A percentile compares a stretch with the other conserved stretches of the same genome.
phyloP scores from a whole-genome alignment of 441 rosid genomes.

The Eruca vesicaria region DNA sequence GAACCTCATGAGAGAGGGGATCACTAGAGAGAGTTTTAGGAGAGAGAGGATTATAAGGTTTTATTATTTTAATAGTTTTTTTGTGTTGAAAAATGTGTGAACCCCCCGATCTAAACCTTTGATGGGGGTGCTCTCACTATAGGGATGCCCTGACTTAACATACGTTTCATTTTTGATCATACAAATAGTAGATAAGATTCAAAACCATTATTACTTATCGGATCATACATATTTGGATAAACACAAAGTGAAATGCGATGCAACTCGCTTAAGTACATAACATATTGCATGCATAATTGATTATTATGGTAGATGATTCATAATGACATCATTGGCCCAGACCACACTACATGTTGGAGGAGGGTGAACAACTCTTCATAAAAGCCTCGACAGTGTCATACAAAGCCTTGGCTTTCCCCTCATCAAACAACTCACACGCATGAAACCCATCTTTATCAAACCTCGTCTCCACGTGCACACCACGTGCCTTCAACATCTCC shows the following conservation, averaged over 20 bases:
- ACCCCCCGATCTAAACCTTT: too few species aligned
- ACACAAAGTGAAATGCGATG: neutral
- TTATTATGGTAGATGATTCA: neutral
- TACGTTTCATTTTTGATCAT: neutral
- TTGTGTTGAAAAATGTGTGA: too few species aligned
- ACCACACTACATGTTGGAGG: conserved; percentile 6
- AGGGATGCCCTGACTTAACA: too few species aligned
- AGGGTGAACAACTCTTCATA: conserved; percentile 26
- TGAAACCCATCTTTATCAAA: conserved; percentile 61
- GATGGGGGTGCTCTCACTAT: too few species aligned
- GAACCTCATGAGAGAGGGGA: too few species aligned
- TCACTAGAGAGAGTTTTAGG: too few species aligned
- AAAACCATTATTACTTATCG: neutral
- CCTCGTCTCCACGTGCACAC: conserved; percentile 48
- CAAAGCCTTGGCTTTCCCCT: conserved; percentile 40
- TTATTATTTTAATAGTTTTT: too few species aligned
- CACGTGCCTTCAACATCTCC: conserved; percentile 49
- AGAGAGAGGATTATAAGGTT: too few species aligned
- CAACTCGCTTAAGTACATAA: neutral
- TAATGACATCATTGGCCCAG: neutral
- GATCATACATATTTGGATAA: neutral
- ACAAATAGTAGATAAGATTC: neutral
- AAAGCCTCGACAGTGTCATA: conserved; percentile 39
- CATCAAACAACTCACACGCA: conserved; percentile 63
- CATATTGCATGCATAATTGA: neutral